These are phyloP conservation scores for Colletotrichum zoysiae DNA, from an alignment of 2,329 filamentous ascomycete genomes.

Conservation along the genomic window DNA sequence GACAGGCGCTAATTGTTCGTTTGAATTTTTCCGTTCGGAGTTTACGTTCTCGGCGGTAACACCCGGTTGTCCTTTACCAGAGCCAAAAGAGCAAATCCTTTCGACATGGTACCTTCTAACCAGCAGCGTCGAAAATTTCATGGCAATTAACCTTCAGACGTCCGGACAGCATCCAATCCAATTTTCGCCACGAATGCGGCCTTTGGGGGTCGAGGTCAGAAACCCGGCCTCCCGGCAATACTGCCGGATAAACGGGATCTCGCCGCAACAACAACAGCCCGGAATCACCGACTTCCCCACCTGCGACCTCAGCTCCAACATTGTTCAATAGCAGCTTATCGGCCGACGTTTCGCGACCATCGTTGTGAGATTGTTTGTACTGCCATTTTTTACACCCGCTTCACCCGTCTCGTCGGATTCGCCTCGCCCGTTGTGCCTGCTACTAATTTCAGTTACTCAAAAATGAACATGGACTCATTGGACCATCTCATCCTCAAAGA, in stretches of 20 bases:
- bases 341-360: not conserved
- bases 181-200: not conserved
- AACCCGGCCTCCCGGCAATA: conserved; percentile 15
- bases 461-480: conserved; percentile 15
- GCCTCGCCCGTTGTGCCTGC: not conserved
- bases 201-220: not conserved
- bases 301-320: conserved; percentile 3
- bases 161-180: not conserved
- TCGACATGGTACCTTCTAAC: not conserved
- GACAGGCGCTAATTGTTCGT: conserved; percentile 2
- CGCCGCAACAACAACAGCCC: conserved; percentile 35
- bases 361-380: not conserved
- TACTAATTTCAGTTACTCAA: not conserved
- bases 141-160: too few relatives aligned
- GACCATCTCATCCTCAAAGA: conserved; percentile 21
- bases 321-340: conserved; percentile 14
- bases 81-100: not conserved
- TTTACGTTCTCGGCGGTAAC: conserved; percentile 31
- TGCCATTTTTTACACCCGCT: too few relatives aligned
- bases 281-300: conserved; percentile 34
- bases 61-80: not conserved
- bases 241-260: conserved; percentile 37
- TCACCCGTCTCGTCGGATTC: not conserved
- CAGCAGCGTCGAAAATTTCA: not conserved
- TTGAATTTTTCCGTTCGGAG: conserved; percentile 35